These are phyloP conservation scores for Xylaria cubensis DNA, from an alignment of 495 filamentous ascomycete genomes.

Conservation along the genomic window DNA sequence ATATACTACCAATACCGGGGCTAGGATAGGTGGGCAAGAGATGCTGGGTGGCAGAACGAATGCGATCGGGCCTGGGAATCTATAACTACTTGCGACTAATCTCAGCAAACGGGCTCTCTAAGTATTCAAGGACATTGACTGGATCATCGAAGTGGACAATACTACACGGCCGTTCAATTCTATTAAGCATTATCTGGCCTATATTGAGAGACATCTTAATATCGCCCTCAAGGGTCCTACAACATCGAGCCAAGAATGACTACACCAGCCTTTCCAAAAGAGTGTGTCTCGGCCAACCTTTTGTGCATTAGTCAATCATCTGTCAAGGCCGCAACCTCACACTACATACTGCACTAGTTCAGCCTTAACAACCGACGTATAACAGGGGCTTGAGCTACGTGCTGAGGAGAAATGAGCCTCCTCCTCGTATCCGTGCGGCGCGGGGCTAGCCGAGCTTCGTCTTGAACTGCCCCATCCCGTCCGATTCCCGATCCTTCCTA, in stretches of 20 bases:
- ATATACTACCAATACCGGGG: not conserved
- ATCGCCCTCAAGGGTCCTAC: not conserved
- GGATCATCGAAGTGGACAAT: not conserved
- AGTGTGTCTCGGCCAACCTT: slow-evolving; percentile 4
- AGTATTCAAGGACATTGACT: slow-evolving; percentile 1
- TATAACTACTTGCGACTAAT: not conserved
- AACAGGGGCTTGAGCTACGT: slow-evolving; percentile 2
- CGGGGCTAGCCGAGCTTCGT: not conserved
- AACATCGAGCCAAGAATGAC: slow-evolving; percentile 6
- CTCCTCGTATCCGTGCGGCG: slow-evolving; percentile 2
- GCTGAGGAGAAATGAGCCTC: not conserved
- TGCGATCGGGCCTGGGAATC: not conserved
- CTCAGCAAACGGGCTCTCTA: not conserved
- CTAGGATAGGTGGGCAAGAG: not conserved
- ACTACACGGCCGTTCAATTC: not conserved
- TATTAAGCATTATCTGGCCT: not conserved
- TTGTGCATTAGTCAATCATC: slow-evolving; percentile 11
- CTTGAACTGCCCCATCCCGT: not conserved
- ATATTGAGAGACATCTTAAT: not conserved
- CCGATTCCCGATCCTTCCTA: not conserved
- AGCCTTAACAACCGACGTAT: slow-evolving; percentile 18
- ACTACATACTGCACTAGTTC: not conserved
- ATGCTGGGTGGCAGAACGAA: not conserved
- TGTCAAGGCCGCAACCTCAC: slow-evolving; percentile 1
- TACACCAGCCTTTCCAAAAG: slow-evolving; percentile 5